Evolutionary conservation across 345 rosid species (phyloP).

Genomic region (Noccaea caerulescens): DNA sequence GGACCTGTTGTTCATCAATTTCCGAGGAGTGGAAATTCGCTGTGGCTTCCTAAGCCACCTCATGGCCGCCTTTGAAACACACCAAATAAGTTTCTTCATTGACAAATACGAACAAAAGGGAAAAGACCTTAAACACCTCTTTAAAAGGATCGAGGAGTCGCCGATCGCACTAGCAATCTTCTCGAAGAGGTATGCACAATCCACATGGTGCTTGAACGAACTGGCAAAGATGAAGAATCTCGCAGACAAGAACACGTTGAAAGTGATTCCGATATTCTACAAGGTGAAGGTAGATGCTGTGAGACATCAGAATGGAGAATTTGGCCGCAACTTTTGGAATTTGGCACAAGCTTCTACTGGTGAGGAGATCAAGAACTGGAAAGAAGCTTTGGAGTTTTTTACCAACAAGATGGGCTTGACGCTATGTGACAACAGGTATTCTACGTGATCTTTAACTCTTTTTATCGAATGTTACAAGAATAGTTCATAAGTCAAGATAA

Average conservation of each 20-base stretch:
- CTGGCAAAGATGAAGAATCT: not conserved
- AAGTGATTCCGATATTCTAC: slow-evolving; percentile 11
- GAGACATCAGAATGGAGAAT: slow-evolving; percentile 4
- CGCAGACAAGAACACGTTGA: not conserved
- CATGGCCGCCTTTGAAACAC: not conserved
- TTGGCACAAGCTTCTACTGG: slow-evolving; percentile 14
- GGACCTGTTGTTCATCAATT: slow-evolving; percentile 3
- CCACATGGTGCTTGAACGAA: slow-evolving; percentile 16
- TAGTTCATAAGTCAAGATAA: not conserved
- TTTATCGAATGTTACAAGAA: not conserved
- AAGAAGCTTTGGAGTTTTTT: slow-evolving; percentile 21
- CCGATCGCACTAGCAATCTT: slow-evolving; percentile 2
- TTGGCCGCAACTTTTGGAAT: slow-evolving; percentile 14
- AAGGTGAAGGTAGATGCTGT: slow-evolving; percentile 17
- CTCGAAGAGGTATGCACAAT: not conserved
- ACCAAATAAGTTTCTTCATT: not conserved
- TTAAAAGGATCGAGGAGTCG: slow-evolving; percentile 19
- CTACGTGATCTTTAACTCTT: not conserved
- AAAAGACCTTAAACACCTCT: slow-evolving; percentile 1
- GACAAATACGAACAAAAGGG: slow-evolving; percentile 26
- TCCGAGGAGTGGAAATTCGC: slow-evolving; percentile 21
- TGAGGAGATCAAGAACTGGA: slow-evolving; percentile 21
- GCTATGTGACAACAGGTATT: slow-evolving; percentile 6
- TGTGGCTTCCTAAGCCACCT: slow-evolving; percentile 22
- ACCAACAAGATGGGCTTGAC: slow-evolving; percentile 10